Percentiles rank a stretch among this genome's conserved stretches.
Evolutionary conservation across 2,329 filamentous ascomycete genomes (phyloP).

Genomic region (Calonectria hawksworthii): DNA sequence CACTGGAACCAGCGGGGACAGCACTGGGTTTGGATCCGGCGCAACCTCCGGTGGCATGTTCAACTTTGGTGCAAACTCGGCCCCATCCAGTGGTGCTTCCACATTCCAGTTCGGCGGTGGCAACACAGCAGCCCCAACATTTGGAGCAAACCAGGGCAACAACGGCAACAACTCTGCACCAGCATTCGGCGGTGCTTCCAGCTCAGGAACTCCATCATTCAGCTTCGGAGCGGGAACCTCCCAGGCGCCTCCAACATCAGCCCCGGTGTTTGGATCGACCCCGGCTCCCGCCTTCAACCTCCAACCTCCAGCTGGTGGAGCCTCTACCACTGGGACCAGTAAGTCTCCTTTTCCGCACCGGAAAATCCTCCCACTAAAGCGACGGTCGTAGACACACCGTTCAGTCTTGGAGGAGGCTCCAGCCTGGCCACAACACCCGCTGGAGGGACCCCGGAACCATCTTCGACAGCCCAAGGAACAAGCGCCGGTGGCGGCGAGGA

Average conservation of each 20-base stretch:
- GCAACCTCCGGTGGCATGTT: conserved; percentile 51
- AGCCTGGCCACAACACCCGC: conserved; percentile 73
- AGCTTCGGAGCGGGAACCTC: conserved; percentile 55
- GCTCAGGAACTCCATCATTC: conserved; percentile 51
- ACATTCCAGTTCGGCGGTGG: conserved; percentile 57
- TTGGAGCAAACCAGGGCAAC: conserved; percentile 46
- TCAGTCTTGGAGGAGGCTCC: conserved; percentile 70
- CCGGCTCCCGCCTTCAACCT: conserved; percentile 55
- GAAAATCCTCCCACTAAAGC: conserved; percentile 62
- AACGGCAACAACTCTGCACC: conserved; percentile 40
- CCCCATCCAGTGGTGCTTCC: conserved; percentile 45
- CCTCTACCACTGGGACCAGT: conserved; percentile 62
- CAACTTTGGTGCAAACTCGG: conserved; percentile 53
- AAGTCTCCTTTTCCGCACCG: conserved; percentile 58
- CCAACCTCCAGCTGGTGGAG: conserved; percentile 58
- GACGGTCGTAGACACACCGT: conserved; percentile 66
- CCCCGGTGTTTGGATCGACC: conserved; percentile 52
- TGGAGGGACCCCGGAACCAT: conserved; percentile 70
- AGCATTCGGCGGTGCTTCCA: conserved; percentile 50
- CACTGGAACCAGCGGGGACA: conserved; percentile 43
- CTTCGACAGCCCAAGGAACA: conserved; percentile 60
- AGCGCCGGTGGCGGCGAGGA: conserved; percentile 54
- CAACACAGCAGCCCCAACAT: conserved; percentile 43
- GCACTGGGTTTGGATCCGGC: conserved; percentile 41
- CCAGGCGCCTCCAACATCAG: conserved; percentile 44